Conservation (phyloP, 805 yeast genomes). For the Novakomyces olei region DNA sequence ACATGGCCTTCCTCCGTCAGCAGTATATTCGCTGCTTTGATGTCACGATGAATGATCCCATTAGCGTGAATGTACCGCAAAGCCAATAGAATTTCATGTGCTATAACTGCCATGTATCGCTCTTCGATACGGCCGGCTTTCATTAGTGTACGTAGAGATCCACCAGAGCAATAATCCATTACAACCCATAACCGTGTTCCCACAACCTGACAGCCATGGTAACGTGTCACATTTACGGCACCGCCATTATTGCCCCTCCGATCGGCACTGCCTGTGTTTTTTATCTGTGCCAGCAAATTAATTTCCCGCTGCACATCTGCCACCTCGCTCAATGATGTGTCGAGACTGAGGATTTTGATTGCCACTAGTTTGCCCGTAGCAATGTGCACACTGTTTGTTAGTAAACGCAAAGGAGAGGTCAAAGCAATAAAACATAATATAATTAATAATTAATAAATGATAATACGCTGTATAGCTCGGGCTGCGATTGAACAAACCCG, state of each 20-base stretch:
- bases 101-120: conserved; percentile 55
- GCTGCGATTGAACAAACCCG: too few species aligned
- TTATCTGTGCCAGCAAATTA: conserved; percentile 60
- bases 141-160: conserved; percentile 58
- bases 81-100: conserved; percentile 61
- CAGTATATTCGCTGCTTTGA: conserved; percentile 87
- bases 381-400: conserved; percentile 10
- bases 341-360: conserved; percentile 75
- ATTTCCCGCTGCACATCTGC: conserved; percentile 86
- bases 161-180: conserved; percentile 96
- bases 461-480: too few species aligned
- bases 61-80: conserved; percentile 61
- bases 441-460: not conserved
- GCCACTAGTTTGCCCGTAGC: conserved; percentile 65
- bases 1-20: conserved; percentile 77
- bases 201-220: conserved; percentile 66
- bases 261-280: conserved; percentile 26
- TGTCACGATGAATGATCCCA: conserved; percentile 88
- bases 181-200: conserved; percentile 92
- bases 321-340: conserved; percentile 84
- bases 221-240: conserved; percentile 80
- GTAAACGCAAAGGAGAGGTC: not conserved
- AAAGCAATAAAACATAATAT: conserved; percentile 1
- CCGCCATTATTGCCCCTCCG: too few species aligned
- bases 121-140: conserved; percentile 78